These are phyloP conservation scores for Bacterosira constricta DNA, from an alignment of 108 stramenopile species.

Conservation along the genomic window DNA sequence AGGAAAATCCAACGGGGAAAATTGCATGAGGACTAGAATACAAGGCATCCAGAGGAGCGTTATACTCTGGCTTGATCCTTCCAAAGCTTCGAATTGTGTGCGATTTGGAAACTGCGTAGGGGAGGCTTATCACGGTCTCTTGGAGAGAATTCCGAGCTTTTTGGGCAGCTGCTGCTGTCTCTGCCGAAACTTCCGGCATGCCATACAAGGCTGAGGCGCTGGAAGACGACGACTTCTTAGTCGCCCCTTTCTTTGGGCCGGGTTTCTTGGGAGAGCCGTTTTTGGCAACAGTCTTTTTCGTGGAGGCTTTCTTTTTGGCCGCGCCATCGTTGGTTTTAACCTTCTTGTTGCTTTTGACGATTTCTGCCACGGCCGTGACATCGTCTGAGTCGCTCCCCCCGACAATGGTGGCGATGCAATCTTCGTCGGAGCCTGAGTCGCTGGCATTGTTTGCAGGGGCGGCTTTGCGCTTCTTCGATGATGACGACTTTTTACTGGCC, in stretches of 20 bases:
- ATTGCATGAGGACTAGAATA: conserved; percentile 66
- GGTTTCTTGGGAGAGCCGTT: too few relatives aligned
- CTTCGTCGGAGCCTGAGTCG: conserved; percentile 24
- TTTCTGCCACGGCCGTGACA: conserved; percentile 30
- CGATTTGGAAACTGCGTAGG: conserved; percentile 52
- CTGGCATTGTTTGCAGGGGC: conserved; percentile 16
- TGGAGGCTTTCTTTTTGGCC: conserved; percentile 1
- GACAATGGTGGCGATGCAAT: conserved; percentile 21
- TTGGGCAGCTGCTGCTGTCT: conserved; percentile 59
- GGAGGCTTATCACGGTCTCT: conserved; percentile 59
- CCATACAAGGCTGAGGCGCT: conserved; percentile 3
- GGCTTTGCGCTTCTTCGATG: conserved; percentile 31
- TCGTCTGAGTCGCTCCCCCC: conserved; percentile 23
- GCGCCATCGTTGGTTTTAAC: conserved; percentile 20
- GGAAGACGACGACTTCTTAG: background rate
- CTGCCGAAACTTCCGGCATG: conserved; percentile 37
- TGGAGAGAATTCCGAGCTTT: conserved; percentile 58
- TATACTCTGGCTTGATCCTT: conserved; percentile 49
- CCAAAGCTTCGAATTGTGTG: conserved; percentile 76
- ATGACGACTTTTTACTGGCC: background rate
- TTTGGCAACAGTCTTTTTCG: background rate
- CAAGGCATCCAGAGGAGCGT: conserved; percentile 8
- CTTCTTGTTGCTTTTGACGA: conserved; percentile 38
- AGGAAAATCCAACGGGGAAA: conserved; percentile 83
- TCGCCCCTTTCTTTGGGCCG: conserved; percentile 23